phyloP scores from a whole-genome alignment of 2,329 filamentous ascomycete genomes.

The Pyricularia pennisetigena region DNA sequence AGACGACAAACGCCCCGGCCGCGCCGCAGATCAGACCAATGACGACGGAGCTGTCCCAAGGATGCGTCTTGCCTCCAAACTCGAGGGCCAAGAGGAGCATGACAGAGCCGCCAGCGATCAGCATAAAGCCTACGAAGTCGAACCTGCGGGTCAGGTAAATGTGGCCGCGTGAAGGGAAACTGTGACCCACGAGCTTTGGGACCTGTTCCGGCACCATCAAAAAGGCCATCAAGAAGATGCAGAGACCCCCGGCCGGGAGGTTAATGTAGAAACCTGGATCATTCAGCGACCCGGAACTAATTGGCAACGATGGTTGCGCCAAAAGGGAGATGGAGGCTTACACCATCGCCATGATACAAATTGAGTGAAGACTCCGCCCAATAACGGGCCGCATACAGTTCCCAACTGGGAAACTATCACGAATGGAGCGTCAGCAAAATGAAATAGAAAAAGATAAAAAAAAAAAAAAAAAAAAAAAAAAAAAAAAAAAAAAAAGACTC shows the following conservation, averaged over 20 bases:
- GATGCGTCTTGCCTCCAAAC: conserved; percentile 37
- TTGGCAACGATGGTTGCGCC: not conserved
- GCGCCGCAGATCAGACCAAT: conserved; percentile 10
- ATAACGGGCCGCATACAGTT: conserved; percentile 33
- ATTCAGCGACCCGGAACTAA: not conserved
- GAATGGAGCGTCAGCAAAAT: not conserved
- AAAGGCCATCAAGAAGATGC: conserved; percentile 18
- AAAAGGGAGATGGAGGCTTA: not conserved
- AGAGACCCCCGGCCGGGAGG: conserved; percentile 32
- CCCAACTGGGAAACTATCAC: conserved; percentile 31
- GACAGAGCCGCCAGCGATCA: conserved; percentile 29
- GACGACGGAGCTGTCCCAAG: conserved; percentile 26
- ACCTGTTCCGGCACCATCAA: conserved; percentile 6
- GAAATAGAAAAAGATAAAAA: too few species aligned
- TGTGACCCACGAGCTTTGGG: not conserved
- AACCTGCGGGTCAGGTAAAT: conserved; percentile 14
- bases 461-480: too few species aligned
- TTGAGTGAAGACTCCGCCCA: conserved; percentile 30
- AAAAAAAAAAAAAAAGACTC: too few species aligned
- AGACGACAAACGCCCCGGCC: conserved; percentile 27
- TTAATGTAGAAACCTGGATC: conserved; percentile 43
- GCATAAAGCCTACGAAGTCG: conserved; percentile 32
- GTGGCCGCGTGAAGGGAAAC: not conserved
- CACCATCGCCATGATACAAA: conserved; percentile 29
- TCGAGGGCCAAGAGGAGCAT: conserved; percentile 36